phyloP scores from a whole-genome alignment of 768 basidiomycete genomes.

The Leccinum variicolor region DNA sequence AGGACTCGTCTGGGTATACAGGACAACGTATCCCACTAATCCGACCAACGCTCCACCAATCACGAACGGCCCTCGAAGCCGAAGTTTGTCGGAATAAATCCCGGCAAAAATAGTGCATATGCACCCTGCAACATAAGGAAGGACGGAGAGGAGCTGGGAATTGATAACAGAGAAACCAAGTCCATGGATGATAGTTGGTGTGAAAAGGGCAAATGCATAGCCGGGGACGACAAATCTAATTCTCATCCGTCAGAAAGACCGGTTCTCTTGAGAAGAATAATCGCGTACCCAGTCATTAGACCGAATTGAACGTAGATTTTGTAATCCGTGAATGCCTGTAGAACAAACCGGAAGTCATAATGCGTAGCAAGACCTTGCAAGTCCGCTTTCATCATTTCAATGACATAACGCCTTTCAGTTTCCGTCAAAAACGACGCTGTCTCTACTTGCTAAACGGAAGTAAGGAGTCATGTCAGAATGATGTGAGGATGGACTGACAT shows the following conservation, averaged over 20 bases:
- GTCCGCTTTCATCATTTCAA: constrained; percentile 41
- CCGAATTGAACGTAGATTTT: constrained; percentile 31
- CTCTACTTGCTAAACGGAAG: constrained; percentile 6
- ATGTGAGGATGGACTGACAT: constrained; percentile 34
- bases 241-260: constrained; percentile 21
- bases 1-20: constrained; percentile 34
- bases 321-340: constrained; percentile 46
- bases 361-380: constrained; percentile 41
- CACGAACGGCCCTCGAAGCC: constrained; percentile 46
- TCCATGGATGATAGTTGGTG: constrained; percentile 45
- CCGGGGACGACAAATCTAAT: constrained; percentile 40
- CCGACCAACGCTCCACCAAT: constrained; percentile 37
- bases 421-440: constrained; percentile 27
- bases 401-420: constrained; percentile 37
- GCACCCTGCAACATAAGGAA: constrained; percentile 44
- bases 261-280: neutral
- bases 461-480: neutral
- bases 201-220: constrained; percentile 45
- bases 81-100: constrained; percentile 38
- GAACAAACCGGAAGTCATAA: constrained; percentile 42
- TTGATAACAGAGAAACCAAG: constrained; percentile 48
- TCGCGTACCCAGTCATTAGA: constrained; percentile 38
- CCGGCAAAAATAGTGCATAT: constrained; percentile 37
- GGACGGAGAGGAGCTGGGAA: constrained; percentile 45
- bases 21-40: constrained; percentile 46